Percentiles rank a stretch among this genome's conserved stretches.
These are phyloP conservation scores for Cytospora schulzeri DNA, from an alignment of 2,329 filamentous ascomycete genomes.

Conservation along the genomic window DNA sequence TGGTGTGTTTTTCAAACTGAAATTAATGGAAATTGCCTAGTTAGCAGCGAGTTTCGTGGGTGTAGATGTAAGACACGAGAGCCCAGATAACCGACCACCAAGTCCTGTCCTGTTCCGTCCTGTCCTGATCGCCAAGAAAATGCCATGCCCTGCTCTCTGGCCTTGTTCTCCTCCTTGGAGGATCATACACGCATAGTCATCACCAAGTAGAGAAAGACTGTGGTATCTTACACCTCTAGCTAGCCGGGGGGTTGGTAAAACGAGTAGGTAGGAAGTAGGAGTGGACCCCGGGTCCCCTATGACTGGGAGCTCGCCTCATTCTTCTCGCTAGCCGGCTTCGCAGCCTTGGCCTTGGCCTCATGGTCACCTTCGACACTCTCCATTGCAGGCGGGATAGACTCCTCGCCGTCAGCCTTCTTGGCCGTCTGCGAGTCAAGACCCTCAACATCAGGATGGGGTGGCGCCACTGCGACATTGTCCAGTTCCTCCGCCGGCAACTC, in stretches of 20 bases:
- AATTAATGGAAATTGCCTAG: neutral
- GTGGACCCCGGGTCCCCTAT: slow-evolving; percentile 30
- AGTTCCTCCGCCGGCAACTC: slow-evolving; percentile 52
- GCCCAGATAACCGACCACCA: neutral
- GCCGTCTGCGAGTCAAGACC: slow-evolving; percentile 62
- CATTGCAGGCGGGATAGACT: slow-evolving; percentile 45
- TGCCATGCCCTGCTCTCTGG: neutral
- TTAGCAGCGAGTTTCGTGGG: neutral
- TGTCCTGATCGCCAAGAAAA: neutral
- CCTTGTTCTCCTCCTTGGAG: neutral
- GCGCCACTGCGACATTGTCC: slow-evolving; percentile 45
- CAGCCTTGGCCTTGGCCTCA: slow-evolving; percentile 55
- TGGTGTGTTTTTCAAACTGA: neutral
- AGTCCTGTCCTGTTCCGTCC: neutral
- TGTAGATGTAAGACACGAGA: neutral
- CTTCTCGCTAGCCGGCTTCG: slow-evolving; percentile 65
- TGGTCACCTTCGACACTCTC: slow-evolving; percentile 62
- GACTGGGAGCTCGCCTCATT: slow-evolving; percentile 52
- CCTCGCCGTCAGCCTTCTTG: slow-evolving; percentile 41
- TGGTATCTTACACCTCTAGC: slow-evolving; percentile 14
- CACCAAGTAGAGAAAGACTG: neutral
- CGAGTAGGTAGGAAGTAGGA: slow-evolving; percentile 1
- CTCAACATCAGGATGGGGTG: slow-evolving; percentile 63
- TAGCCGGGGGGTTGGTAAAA: neutral
- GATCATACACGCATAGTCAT: neutral